phyloP scores from a whole-genome alignment of 345 rosid species.

The Isatis tinctoria region DNA sequence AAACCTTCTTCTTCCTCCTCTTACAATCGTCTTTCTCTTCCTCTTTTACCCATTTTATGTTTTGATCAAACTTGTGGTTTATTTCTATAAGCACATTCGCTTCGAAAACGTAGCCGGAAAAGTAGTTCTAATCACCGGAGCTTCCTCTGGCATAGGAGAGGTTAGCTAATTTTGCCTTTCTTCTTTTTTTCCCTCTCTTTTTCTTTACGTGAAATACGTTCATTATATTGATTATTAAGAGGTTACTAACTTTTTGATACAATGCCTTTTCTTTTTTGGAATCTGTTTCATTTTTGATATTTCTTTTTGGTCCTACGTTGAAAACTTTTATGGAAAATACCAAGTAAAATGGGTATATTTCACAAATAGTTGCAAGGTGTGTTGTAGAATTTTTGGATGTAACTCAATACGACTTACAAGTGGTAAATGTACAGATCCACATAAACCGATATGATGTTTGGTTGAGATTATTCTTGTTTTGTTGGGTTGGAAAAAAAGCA shows the following conservation, averaged over 20 bases:
- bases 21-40: conserved; percentile 9
- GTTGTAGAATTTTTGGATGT: neutral
- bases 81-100: neutral
- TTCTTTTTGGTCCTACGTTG: neutral
- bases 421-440: neutral
- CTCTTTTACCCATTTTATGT: conserved; percentile 27
- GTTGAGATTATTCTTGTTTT: neutral
- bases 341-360: neutral
- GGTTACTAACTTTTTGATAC: neutral
- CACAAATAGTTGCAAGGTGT: neutral
- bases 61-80: neutral
- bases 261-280: neutral
- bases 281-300: neutral
- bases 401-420: too few species aligned
- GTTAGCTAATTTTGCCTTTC: neutral
- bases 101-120: conserved; percentile 41
- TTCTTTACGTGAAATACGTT: neutral
- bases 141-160: conserved; percentile 62
- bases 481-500: conserved; percentile 9
- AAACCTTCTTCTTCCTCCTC: conserved; percentile 29
- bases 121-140: conserved; percentile 51
- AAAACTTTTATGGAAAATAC: neutral
- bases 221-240: neutral
- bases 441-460: neutral
- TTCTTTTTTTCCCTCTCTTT: neutral